A percentile compares a stretch with the other conserved stretches of the same genome.
These are phyloP conservation scores for Amphichorda felina DNA, from an alignment of 2,329 filamentous ascomycete species.

Conservation along the genomic window DNA sequence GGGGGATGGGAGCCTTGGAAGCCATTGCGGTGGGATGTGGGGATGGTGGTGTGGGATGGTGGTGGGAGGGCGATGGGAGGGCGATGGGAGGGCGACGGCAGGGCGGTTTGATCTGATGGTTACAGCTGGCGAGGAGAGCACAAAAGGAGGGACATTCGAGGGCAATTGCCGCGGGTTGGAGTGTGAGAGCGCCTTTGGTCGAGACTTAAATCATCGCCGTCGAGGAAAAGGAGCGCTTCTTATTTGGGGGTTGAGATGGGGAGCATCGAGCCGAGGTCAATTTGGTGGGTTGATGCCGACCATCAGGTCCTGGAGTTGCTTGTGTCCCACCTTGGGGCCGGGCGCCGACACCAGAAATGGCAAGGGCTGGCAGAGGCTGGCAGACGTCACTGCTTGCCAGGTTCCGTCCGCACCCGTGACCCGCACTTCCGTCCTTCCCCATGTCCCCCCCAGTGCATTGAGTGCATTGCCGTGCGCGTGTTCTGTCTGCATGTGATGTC, in stretches of 20 bases:
- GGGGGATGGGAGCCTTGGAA: constrained; percentile 56
- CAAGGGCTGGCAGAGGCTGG: neutral
- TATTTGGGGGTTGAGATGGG: no score
- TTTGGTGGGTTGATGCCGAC: constrained; percentile 1
- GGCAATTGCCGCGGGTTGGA: neutral
- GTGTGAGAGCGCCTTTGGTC: no score
- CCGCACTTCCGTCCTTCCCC: no score
- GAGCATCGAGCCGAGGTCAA: constrained; percentile 2
- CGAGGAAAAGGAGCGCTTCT: neutral
- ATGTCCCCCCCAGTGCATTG: no score
- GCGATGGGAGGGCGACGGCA: neutral
- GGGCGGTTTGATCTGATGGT: neutral
- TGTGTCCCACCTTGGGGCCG: no score
- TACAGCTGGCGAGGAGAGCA: neutral
- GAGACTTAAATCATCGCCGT: no score
- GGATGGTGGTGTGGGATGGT: neutral
- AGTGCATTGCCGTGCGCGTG: no score
- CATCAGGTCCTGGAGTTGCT: no score
- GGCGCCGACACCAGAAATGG: no score
- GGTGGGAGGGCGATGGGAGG: neutral
- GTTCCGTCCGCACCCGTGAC: neutral
- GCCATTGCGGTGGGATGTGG: constrained; percentile 6
- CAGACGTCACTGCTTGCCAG: neutral
- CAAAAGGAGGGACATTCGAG: neutral
- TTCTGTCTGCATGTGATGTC: constrained; percentile 2